Evolutionary conservation across 805 yeast genomes (phyloP), one percentile per base, ranked within the genome.

Genomic region (Ogataea pini): DNA sequence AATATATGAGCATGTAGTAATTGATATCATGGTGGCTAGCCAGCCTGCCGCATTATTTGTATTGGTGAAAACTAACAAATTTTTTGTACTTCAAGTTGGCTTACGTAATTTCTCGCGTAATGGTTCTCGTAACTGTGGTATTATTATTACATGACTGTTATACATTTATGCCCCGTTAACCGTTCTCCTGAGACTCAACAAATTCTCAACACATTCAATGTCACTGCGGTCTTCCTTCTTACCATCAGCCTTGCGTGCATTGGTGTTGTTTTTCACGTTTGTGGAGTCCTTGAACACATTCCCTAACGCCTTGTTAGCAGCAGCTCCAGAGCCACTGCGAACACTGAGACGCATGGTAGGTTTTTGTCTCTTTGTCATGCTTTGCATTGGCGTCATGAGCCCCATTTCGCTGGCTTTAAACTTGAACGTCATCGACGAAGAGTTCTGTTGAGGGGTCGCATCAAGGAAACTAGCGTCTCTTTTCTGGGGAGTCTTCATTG

Each of bases 201-300:
- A 65, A 60, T 71, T 71, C 42, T 72, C 69, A 16, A 72, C 72
- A 34, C 73, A 68, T 49, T 70, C 73, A 31, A 48, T 48, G 40
- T 60, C 67, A 12, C 50, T 49, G 22, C 48, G 43, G 41, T 43
- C 48, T 10, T 41, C 13, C 14, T 32, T 33, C 32, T 42, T 42
- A 22, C 7, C 24, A 7, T 14, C 37, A 20, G 22, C 10, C 17
- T 34, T 46, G n/a, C 7, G 38, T 10, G 36, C 10, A 4, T 40
- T 24, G 19, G 22, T 24, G n/a, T 46, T 34, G 33, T 49, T 45
- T 39, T 41, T 50, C n/a, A 48, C 36, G 42, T 61, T 61, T 13
- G 64, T 61, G 19, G 56, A 49, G 41, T 62, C 64, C 43, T 49
- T 56, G 34, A 60, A 47, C 25, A 55, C 58, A 20, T 49, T 51